Conservation (phyloP, 441 rosid genomes). For the Theobroma grandiflorum region DNA sequence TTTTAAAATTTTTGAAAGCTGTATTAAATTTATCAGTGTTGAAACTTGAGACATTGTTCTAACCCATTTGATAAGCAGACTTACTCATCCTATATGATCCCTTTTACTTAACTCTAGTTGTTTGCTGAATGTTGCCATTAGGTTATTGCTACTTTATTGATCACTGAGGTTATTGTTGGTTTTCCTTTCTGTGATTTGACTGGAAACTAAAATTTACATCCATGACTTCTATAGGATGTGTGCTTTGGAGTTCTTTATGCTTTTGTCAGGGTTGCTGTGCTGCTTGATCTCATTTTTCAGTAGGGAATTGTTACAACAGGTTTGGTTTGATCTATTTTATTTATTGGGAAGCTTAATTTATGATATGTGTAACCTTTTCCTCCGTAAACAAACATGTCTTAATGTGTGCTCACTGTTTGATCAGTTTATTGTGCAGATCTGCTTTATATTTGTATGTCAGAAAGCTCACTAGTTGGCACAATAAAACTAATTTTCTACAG, state of each 20-base stretch:
- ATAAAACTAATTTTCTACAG: too few species aligned
- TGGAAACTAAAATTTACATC: slow-evolving; percentile 79
- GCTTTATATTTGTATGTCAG: not conserved
- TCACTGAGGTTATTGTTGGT: slow-evolving; percentile 75
- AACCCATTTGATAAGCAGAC: not conserved
- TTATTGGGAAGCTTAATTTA: not conserved
- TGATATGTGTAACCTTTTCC: not conserved
- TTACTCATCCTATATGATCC: too few species aligned
- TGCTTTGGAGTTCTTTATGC: slow-evolving; percentile 79
- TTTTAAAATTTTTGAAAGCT: not conserved
- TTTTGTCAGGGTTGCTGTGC: slow-evolving; percentile 77
- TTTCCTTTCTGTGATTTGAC: slow-evolving; percentile 67
- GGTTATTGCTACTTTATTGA: slow-evolving; percentile 43
- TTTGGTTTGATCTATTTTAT: slow-evolving; percentile 32
- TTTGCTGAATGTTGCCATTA: too few species aligned
- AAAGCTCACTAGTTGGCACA: too few species aligned
- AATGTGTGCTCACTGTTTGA: not conserved
- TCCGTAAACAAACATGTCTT: not conserved
- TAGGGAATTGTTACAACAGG: slow-evolving; percentile 61
- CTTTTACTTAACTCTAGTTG: too few species aligned
- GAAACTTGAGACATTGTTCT: not conserved
- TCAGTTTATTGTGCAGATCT: not conserved
- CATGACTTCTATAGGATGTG: slow-evolving; percentile 82
- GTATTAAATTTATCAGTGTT: not conserved
- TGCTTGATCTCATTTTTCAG: slow-evolving; percentile 68